Evolutionary conservation across 176 grass and related monocot genomes (phyloP).

Genomic region (Oryza rufipogon): DNA sequence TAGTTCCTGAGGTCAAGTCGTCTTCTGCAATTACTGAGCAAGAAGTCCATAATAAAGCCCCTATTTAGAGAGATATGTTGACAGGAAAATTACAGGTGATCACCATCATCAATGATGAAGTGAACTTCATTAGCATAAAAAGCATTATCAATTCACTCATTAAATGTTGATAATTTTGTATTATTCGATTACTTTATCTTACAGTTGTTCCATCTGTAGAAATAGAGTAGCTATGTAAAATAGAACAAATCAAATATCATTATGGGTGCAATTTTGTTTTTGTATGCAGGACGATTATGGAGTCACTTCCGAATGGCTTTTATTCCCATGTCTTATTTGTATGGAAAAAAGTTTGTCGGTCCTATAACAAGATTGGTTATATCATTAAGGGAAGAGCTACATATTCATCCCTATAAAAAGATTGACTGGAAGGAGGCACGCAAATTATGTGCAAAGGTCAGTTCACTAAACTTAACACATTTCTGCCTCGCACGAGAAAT

Average conservation of each 20-base stretch:
- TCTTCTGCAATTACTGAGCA: not conserved
- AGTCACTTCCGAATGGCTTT: conserved; percentile 61
- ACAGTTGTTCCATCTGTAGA: not conserved
- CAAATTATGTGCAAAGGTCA: conserved; percentile 61
- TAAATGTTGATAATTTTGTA: not conserved
- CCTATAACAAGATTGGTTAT: conserved; percentile 57
- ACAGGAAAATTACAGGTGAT: conserved; percentile 7
- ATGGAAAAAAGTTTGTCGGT: conserved; percentile 73
- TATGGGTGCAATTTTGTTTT: not conserved
- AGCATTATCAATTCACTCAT: not conserved
- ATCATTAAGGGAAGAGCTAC: conserved; percentile 65
- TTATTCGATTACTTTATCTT: not conserved
- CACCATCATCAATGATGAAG: not conserved
- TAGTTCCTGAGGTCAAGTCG: not conserved
- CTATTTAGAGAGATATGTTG: not conserved
- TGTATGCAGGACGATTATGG: conserved; percentile 57
- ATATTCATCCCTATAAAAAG: conserved; percentile 62
- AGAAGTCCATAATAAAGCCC: not conserved
- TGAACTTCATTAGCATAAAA: conserved; percentile 1
- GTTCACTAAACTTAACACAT: conserved; percentile 1
- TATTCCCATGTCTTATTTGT: conserved; percentile 74
- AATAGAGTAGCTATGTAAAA: not conserved
- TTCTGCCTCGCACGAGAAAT: conserved; percentile 4
- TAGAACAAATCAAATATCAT: not conserved
- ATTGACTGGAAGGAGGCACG: conserved; percentile 74